Evolutionary conservation across 352 stramenopile species (phyloP).

Genomic region (Pythium pyrilobum): DNA sequence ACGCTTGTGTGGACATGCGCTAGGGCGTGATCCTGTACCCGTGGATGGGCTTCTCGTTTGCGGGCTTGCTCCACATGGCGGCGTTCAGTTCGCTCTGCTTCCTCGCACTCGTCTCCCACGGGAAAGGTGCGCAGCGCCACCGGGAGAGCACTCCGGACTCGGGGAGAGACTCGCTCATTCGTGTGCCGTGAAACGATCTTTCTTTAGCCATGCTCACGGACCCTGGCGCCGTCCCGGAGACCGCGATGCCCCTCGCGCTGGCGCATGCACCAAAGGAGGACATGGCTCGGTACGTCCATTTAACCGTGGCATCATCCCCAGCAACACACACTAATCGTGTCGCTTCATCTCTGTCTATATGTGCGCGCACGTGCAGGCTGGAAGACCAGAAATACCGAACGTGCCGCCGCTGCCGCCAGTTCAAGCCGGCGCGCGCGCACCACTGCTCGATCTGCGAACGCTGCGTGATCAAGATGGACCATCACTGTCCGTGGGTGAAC

Average conservation of each 20-base stretch:
- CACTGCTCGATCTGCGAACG: constrained; percentile 95
- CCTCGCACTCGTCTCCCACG: constrained; percentile 91
- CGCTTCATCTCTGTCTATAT: not conserved
- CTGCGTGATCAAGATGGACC: constrained; percentile 99
- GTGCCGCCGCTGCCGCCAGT: constrained; percentile 91
- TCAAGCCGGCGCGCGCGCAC: constrained; percentile 95
- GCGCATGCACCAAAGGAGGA: constrained; percentile 75
- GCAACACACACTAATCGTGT: not conserved
- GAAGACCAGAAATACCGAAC: constrained; percentile 83
- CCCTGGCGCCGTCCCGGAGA: constrained; percentile 94
- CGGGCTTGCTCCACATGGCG: constrained; percentile 64
- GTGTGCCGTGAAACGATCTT: constrained; percentile 1
- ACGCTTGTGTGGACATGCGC: not conserved
- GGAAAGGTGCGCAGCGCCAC: constrained; percentile 81
- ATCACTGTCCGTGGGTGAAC: constrained; percentile 99
- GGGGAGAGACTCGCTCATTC: not conserved
- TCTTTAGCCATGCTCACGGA: constrained; percentile 95
- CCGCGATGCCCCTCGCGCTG: constrained; percentile 85
- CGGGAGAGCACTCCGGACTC: no score
- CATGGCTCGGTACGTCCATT: constrained; percentile 35
- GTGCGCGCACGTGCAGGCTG: constrained; percentile 34
- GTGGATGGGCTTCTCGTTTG: constrained; percentile 81
- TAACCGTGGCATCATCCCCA: no score
- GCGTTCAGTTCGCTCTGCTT: constrained; percentile 69
- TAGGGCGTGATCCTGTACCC: constrained; percentile 86